A percentile compares a stretch with the other conserved stretches of the same genome.
Conservation (phyloP, 192 early-diverging fungal genomes). For the Coemansia sp. region DNA sequence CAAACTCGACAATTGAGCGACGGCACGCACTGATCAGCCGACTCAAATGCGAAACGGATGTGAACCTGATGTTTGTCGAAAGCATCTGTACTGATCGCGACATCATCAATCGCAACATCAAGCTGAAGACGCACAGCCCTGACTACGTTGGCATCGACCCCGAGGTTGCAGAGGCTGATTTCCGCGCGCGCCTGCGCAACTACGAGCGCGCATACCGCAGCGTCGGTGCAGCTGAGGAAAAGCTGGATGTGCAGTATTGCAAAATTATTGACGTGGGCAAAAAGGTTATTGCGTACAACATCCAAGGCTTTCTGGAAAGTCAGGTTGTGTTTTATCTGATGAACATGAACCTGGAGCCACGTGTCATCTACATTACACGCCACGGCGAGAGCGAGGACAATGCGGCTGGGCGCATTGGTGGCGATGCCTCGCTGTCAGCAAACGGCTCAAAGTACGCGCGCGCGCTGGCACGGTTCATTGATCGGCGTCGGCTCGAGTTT, state of each 20-base stretch:
- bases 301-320: conserved; percentile 86
- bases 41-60: conserved; percentile 59
- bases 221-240: conserved; percentile 80
- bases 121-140: conserved; percentile 89
- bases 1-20: conserved; percentile 87
- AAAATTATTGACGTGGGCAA: conserved; percentile 97
- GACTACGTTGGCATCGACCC: conserved; percentile 89
- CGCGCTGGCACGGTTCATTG: conserved; percentile 78
- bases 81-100: conserved; percentile 73
- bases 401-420: conserved; percentile 77
- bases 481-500: conserved; percentile 55
- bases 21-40: conserved; percentile 66
- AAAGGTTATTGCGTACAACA: conserved; percentile 92
- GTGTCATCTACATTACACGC: conserved; percentile 87
- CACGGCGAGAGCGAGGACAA: conserved; percentile 95
- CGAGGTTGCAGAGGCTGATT: conserved; percentile 80
- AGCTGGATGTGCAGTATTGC: conserved; percentile 80
- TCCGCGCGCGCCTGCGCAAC: conserved; percentile 78
- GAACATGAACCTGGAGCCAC: conserved; percentile 89
- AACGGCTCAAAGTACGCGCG: conserved; percentile 69
- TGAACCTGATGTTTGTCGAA: conserved; percentile 75
- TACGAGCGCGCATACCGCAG: conserved; percentile 94
- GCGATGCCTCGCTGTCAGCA: conserved; percentile 76
- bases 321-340: conserved; percentile 98
- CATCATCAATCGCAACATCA: conserved; percentile 80